Base-by-base conservation (phyloP, 148 eudicot genomes). In the Mesembryanthemum crystallinum region DNA sequence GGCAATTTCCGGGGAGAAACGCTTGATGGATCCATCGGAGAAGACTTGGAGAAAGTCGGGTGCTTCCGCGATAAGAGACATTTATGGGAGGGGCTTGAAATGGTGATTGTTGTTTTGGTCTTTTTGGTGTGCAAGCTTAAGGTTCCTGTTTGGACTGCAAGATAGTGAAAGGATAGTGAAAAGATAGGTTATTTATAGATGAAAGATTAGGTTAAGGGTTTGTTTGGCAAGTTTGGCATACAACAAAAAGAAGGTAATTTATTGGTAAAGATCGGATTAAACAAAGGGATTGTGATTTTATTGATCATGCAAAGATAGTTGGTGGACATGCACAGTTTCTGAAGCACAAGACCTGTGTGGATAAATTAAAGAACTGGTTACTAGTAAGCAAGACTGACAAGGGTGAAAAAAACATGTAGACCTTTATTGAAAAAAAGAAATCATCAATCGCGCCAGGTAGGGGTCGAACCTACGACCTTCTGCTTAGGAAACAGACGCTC, bases 11-110 rank as follows among this genome's bases (percentile, higher is more conserved):
- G 89, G 92, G 0, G 61, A n/a, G 29, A 89, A 88, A 1, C 96
- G 94, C 30, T 87, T 87, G 1, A 91, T 88, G 0, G 83, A 57
- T 27, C 91, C 91, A 42, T 93, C 84, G 0, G 91, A 85, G 60
- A 82, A 88, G 58, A 91, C 98, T 88, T 91, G 88, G 72, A 93
- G 80, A 66, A 77, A 93, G 0, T 81, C 83, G 0, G 89, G 88
- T 45, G 90, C 82, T 78, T 90, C 95, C 0, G 83, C 85, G 13
- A 89, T 78, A 9, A 85, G 58, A 60, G 97, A 83, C 90, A 89
- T 91, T 10, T 67, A 67, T 21, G 9, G 23, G 13, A 15, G 54
- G 23, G 27, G 0, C 0, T 13, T 39, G 13, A 17, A 6, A 28
- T 35, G 1, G 8, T 35, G 29, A 9, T 24, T 29, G 29, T n/a